Evolutionary conservation across 768 basidiomycete genomes (phyloP).

Genomic region (Suillus variegatus): DNA sequence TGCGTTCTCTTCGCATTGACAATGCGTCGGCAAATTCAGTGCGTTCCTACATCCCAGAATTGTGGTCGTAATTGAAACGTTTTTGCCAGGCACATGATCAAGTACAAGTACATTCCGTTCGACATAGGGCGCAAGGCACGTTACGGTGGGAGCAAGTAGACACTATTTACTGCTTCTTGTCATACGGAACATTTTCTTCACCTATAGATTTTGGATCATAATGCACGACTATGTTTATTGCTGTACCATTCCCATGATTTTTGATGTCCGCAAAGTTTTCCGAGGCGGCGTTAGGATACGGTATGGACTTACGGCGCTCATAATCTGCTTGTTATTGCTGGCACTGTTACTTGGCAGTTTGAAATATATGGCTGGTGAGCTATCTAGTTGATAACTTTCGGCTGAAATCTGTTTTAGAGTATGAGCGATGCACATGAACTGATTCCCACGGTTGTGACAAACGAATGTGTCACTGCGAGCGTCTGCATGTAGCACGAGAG

Average conservation of each 20-base stretch:
- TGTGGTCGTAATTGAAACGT: conserved; percentile 11
- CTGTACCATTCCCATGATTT: conserved; percentile 6
- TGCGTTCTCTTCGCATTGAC: conserved; percentile 92
- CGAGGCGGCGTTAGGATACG: conserved; percentile 2
- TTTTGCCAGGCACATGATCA: conserved; percentile 92
- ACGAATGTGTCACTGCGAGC: background rate
- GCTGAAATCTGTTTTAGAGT: background rate
- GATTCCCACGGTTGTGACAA: background rate
- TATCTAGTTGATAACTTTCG: conserved; percentile 11
- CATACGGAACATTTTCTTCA: background rate
- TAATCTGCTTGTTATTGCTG: conserved; percentile 15
- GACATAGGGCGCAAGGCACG: conserved; percentile 93
- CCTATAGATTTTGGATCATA: conserved; percentile 7
- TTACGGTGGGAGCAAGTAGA: conserved; percentile 64
- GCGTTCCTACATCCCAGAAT: conserved; percentile 31
- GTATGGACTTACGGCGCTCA: conserved; percentile 31
- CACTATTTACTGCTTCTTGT: background rate
- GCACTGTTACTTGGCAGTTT: background rate
- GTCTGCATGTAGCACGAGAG: background rate
- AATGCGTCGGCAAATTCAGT: conserved; percentile 97
- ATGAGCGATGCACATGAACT: background rate
- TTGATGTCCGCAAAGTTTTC: conserved; percentile 1
- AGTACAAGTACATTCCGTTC: conserved; percentile 96
- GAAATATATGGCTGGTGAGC: background rate
- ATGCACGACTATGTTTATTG: conserved; percentile 12